These are phyloP conservation scores for Tilletiaria anomala DNA, from an alignment of 1,284 basidiomycete genomes.

Conservation along the genomic window DNA sequence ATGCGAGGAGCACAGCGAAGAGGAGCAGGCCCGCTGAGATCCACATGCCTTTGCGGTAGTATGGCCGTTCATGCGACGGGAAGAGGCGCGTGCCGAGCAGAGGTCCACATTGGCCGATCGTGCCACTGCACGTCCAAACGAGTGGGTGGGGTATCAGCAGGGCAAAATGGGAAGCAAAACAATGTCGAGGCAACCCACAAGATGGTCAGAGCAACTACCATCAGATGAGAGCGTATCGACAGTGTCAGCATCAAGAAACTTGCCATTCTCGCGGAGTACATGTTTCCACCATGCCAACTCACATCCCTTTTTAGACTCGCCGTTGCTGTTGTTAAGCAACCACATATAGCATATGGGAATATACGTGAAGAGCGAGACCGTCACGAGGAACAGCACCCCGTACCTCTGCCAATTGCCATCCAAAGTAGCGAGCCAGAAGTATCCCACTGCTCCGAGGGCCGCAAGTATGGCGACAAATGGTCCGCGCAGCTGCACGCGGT, in stretches of 20 bases:
- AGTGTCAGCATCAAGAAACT: too few species aligned
- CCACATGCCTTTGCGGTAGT: constrained; percentile 20
- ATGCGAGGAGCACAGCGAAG: constrained; percentile 1
- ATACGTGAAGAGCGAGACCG: constrained; percentile 23
- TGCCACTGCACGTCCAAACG: too few species aligned
- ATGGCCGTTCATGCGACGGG: constrained; percentile 15
- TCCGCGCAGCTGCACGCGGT: constrained; percentile 18
- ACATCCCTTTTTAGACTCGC: constrained; percentile 22
- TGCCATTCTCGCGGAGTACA: too few species aligned
- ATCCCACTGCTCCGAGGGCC: constrained; percentile 18
- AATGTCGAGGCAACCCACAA: too few species aligned
- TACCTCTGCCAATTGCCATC: constrained; percentile 13
- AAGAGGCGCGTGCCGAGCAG: constrained; percentile 25
- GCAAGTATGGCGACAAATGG: constrained; percentile 18
- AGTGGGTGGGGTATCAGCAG: too few species aligned
- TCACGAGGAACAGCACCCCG: constrained; percentile 17
- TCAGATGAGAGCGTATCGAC: too few species aligned
- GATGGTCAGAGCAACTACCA: too few species aligned
- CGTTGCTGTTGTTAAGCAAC: constrained; percentile 15
- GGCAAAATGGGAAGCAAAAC: too few species aligned
- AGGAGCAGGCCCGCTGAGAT: constrained; percentile 15
- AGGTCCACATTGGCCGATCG: constrained; percentile 26
- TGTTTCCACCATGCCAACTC: constrained; percentile 21
- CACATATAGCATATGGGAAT: constrained; percentile 30
- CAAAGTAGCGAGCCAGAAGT: constrained; percentile 22